These are phyloP conservation scores for Solanum pennellii DNA, from an alignment of 257 asterid genomes.

Conservation along the genomic window DNA sequence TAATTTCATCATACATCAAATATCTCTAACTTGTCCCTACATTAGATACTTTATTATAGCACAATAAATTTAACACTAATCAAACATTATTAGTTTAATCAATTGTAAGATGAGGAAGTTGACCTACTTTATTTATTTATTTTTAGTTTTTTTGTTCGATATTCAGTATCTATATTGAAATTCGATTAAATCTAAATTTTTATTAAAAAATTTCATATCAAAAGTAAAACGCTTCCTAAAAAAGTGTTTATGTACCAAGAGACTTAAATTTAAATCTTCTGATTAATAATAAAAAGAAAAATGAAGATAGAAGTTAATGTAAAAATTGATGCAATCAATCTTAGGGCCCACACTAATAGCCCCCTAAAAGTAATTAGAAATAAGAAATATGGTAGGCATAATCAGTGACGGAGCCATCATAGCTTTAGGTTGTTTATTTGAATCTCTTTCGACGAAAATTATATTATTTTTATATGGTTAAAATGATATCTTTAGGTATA, in stretches of 20 bases:
- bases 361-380: neutral
- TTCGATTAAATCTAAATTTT: fast-evolving
- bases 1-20: neutral
- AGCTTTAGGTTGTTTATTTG: too few relatives aligned
- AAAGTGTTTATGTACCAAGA: fast-evolving
- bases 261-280: too few relatives aligned
- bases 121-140: neutral
- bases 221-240: fast-evolving
- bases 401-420: too few relatives aligned
- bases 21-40: neutral
- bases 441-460: too few relatives aligned
- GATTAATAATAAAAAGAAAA: neutral
- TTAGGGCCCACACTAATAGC: neutral
- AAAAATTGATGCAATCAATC: neutral
- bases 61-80: neutral
- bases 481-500: too few relatives aligned
- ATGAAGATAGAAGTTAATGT: neutral
- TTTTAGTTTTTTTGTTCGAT: fast-evolving
- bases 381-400: too few relatives aligned
- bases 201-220: fast-evolving
- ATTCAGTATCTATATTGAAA: too few relatives aligned
- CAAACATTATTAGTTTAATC: neutral
- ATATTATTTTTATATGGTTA: too few relatives aligned
- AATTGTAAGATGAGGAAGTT: neutral
- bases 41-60: neutral